Percentiles rank a stretch among this genome's conserved stretches.
phyloP scores from a whole-genome alignment of 2,329 filamentous ascomycete genomes.

The Epichloe festucae region DNA sequence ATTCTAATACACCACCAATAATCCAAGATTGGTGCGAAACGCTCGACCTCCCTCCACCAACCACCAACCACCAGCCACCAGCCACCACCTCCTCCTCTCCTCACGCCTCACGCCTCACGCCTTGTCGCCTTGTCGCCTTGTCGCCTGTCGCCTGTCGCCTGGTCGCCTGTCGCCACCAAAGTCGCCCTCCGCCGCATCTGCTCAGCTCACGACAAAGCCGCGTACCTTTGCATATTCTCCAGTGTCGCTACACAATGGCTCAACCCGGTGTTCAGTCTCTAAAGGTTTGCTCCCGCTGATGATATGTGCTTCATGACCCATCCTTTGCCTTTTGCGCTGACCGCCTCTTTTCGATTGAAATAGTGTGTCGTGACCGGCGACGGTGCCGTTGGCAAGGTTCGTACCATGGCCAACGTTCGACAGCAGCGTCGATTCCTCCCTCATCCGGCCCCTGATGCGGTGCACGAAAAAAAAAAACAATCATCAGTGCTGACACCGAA shows the following conservation, averaged over 20 bases:
- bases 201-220: constrained; percentile 1
- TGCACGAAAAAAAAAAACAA: background rate
- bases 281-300: constrained; percentile 52
- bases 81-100: background rate
- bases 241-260: constrained; percentile 43
- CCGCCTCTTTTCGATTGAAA: constrained; percentile 9
- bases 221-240: background rate
- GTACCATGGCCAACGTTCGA: background rate
- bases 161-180: background rate
- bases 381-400: constrained; percentile 86
- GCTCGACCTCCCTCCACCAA: background rate
- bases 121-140: background rate
- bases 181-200: constrained; percentile 4
- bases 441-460: background rate
- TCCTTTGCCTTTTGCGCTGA: constrained; percentile 14
- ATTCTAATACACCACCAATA: no score
- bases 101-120: background rate
- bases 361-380: constrained; percentile 98
- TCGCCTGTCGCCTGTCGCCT: no score
- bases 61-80: background rate
- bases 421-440: background rate
- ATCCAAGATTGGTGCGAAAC: no score
- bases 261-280: constrained; percentile 78
- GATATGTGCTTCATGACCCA: background rate
- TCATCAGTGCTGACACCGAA: background rate